These are phyloP conservation scores for Adansonia madagascariensis DNA, from an alignment of 441 rosid genomes.

Conservation along the genomic window DNA sequence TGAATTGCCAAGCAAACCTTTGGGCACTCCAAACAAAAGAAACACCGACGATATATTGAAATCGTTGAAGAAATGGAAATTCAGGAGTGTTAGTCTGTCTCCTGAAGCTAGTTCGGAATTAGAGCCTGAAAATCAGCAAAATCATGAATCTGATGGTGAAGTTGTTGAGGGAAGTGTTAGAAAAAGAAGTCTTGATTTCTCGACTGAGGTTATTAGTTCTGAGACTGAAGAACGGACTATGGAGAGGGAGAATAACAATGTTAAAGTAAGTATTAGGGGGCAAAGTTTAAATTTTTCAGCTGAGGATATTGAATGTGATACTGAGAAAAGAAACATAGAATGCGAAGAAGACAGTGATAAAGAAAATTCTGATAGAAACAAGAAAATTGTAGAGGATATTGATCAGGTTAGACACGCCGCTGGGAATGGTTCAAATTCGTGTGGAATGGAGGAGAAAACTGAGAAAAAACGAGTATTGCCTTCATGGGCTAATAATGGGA, in stretches of 20 bases:
- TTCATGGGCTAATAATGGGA: neutral
- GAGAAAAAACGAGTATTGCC: constrained; percentile 7
- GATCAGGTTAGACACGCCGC: constrained; percentile 34
- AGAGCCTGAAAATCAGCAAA: constrained; percentile 19
- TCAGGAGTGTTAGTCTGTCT: neutral
- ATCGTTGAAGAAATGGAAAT: constrained; percentile 24
- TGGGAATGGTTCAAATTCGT: constrained; percentile 11
- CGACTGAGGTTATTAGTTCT: neutral
- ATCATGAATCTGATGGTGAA: neutral
- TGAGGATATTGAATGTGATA: constrained; percentile 14
- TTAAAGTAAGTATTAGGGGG: constrained; percentile 19
- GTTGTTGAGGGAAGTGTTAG: neutral
- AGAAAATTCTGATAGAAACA: neutral
- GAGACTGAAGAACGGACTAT: constrained; percentile 19
- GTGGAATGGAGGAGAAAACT: constrained; percentile 21
- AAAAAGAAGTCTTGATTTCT: neutral
- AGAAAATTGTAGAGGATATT: constrained; percentile 31
- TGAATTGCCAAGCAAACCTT: constrained; percentile 13
- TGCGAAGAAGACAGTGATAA: constrained; percentile 3
- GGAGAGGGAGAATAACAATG: neutral
- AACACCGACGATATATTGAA: constrained; percentile 19
- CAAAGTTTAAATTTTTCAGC: constrained; percentile 30
- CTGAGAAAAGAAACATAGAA: constrained; percentile 15
- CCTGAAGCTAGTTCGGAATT: neutral
- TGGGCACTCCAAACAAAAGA: constrained; percentile 7